These are phyloP conservation scores for Camellia oleifera DNA, from an alignment of 179 eudicot genomes.

Conservation along the genomic window DNA sequence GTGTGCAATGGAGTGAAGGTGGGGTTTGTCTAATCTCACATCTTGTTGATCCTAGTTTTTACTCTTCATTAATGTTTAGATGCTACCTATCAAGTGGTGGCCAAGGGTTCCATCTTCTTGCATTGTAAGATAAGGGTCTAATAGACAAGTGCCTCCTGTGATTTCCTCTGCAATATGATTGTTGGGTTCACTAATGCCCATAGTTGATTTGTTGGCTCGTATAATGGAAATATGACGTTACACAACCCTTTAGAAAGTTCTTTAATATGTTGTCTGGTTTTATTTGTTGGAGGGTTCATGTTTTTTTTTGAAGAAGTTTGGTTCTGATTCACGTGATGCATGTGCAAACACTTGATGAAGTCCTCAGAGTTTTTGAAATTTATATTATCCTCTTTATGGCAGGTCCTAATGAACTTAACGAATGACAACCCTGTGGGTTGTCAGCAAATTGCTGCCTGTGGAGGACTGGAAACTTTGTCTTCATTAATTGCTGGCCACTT, in stretches of 20 bases:
- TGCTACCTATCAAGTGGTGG: neutral
- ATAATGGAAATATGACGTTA: neutral
- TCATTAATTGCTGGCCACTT: constrained; percentile 81
- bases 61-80: neutral
- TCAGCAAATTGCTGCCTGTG: constrained; percentile 82
- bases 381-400: constrained; percentile 16
- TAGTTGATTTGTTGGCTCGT: neutral
- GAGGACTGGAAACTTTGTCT: constrained; percentile 82
- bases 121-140: neutral
- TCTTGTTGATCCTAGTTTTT: neutral
- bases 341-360: neutral
- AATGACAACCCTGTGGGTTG: constrained; percentile 90
- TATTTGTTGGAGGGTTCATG: neutral
- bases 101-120: neutral
- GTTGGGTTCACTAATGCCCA: neutral
- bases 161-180: neutral
- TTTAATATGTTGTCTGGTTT: neutral
- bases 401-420: constrained; percentile 96
- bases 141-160: neutral
- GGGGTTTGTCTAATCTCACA: neutral
- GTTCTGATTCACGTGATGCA: neutral
- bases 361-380: neutral
- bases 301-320: neutral
- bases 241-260: neutral
- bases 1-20: neutral